A percentile compares a stretch with the other conserved stretches of the same genome.
These are phyloP conservation scores for Hanseniaspora nectarophila DNA, from an alignment of 805 yeast genomes.

Conservation along the genomic window DNA sequence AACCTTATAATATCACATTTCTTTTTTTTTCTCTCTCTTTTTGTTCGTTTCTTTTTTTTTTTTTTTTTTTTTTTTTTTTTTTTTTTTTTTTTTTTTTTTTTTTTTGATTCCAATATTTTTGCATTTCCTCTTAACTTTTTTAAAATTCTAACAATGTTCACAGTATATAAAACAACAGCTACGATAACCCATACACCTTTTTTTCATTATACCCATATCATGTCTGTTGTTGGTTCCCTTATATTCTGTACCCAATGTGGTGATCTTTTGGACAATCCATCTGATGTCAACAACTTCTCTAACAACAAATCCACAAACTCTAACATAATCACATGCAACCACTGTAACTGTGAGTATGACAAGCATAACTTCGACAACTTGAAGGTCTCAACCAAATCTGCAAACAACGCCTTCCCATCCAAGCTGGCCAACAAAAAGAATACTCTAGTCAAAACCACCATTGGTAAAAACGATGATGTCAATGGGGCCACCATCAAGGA, in stretches of 20 bases:
- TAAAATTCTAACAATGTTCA: too few species aligned
- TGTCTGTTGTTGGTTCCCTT: conserved; percentile 93
- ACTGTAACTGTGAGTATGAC: conserved; percentile 34
- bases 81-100: too few species aligned
- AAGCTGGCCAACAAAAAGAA: conserved; percentile 55
- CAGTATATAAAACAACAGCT: too few species aligned
- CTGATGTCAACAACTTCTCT: conserved; percentile 9
- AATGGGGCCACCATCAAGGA: conserved; percentile 90
- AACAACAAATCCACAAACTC: conserved; percentile 33
- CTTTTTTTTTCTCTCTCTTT: background rate
- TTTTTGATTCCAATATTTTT: too few species aligned
- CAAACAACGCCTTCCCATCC: conserved; percentile 92
- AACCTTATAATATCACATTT: background rate
- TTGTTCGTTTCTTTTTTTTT: background rate
- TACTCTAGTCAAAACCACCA: conserved; percentile 78
- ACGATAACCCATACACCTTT: background rate
- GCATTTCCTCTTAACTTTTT: too few species aligned
- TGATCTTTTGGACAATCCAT: conserved; percentile 57
- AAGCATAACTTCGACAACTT: conserved; percentile 51
- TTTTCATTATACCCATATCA: conserved; percentile 23
- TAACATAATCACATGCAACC: conserved; percentile 22
- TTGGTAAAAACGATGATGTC: conserved; percentile 71
- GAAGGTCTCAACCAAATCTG: conserved; percentile 75
- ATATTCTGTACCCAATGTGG: conserved; percentile 93
- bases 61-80: background rate